Conservation (phyloP, 208 protist genomes). For the Leishmania martiniquensis region DNA sequence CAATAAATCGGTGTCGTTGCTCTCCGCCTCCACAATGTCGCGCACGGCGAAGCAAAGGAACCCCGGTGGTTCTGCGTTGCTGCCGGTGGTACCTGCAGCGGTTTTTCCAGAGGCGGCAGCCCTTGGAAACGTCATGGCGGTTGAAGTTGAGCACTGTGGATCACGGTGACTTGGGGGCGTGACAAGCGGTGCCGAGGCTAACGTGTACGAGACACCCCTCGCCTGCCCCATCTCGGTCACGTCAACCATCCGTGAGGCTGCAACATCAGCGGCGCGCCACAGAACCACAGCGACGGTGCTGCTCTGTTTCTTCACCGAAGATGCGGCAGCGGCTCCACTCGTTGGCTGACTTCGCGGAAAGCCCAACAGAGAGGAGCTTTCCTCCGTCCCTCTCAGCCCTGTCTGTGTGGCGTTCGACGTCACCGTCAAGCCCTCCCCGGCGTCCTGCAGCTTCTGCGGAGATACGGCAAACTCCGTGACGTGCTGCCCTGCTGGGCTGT, state of each 20-base stretch:
- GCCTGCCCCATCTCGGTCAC: not conserved
- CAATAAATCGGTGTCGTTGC: slow-evolving; percentile 28
- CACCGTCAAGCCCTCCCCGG: not conserved
- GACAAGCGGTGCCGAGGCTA: not conserved
- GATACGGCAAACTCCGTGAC: not conserved
- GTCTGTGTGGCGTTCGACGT: no score
- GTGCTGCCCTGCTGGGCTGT: not conserved
- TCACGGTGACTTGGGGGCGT: not conserved
- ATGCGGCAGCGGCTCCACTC: no score
- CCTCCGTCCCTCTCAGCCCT: not conserved
- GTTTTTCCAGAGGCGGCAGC: not conserved
- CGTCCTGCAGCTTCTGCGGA: not conserved
- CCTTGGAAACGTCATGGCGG: not conserved
- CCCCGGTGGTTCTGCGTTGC: not conserved
- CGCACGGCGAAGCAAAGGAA: slow-evolving; percentile 34
- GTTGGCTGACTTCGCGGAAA: no score
- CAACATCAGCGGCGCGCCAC: slow-evolving; percentile 12
- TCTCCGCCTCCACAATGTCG: slow-evolving; percentile 27
- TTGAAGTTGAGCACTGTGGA: not conserved
- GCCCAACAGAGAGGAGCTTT: not conserved
- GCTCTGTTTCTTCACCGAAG: not conserved
- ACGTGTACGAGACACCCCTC: no score
- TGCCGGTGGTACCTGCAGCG: not conserved
- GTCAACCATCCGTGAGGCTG: not conserved
- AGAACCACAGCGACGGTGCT: slow-evolving; percentile 23